Base-by-base conservation (phyloP, 2,329 filamentous ascomycete species). In the Parastagonospora avenae region DNA sequence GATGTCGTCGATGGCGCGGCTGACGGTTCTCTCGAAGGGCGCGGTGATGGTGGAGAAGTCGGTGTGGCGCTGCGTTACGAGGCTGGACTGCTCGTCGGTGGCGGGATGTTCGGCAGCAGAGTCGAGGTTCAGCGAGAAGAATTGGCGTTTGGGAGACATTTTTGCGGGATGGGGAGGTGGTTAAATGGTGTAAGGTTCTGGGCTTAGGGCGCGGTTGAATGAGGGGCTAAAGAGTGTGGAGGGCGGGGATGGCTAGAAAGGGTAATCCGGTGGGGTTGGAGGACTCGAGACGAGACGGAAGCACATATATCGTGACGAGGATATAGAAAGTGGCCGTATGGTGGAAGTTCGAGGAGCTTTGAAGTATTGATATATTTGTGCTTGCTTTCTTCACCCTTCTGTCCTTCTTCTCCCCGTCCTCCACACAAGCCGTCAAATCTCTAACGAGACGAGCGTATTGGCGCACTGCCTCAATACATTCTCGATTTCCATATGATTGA, bases 121-220 rank as follows among this genome's bases (percentile, higher is more conserved):
- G 48, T 74, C 67, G 52, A 77, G 60, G 45, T 73, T 74, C 10
- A 76, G 70, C 0, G 69, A 70, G 55, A 76, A 68, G 46, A 76
- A 47, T 4, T 67, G 63, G 51, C 70, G 67, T 44, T 71, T 71
- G 28, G 62, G 51, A 41, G 55, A 46, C 63, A 64, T 66, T 51
- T 36, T 56, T 8, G 19, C 36, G 35, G 36, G 19, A 42, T 41
- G 30, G 31, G 52, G 44, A 39, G 16, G 31, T 50, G 51, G 48
- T 63, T 60, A 62, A 54, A 64, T 63, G 55, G 57, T 59, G 62
- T 55, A 47, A 56, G 47, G 38, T 46, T 42, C 38, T 30, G 19
- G 19, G 16, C 39, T 29, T 50, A 24, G 19, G 19, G 19, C 19
- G 19, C 53, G 60, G 57, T 46, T 55, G 60, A 55, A 54, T 55